These are phyloP conservation scores for Cutaneotrichosporon dermatis DNA, from an alignment of 1,284 basidiomycete species.

Conservation along the genomic window DNA sequence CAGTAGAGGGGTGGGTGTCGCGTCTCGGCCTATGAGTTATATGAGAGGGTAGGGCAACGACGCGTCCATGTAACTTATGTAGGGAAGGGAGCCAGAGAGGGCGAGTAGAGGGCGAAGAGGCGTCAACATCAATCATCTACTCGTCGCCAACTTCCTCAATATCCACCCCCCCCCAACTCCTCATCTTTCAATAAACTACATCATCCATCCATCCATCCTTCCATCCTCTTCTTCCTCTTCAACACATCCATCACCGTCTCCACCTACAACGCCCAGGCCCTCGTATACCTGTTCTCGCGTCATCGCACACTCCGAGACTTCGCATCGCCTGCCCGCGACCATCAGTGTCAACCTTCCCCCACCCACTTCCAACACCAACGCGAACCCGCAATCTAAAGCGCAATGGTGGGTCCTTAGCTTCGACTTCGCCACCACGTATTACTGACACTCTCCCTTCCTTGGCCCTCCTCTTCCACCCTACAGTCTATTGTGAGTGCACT, in stretches of 20 bases:
- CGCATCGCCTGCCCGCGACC: too few species aligned
- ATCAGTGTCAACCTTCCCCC: too few species aligned
- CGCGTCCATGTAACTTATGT: too few species aligned
- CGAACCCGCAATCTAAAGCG: not conserved
- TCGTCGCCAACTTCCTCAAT: too few species aligned
- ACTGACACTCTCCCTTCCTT: not conserved
- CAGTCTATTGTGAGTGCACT: constrained; percentile 40
- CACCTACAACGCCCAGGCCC: too few species aligned
- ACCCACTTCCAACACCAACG: not conserved
- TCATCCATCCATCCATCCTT: not conserved
- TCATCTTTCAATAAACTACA: not conserved
- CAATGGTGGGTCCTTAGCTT: constrained; percentile 6
- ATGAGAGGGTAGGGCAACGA: too few species aligned
- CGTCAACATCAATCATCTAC: not conserved
- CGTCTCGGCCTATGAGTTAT: too few species aligned
- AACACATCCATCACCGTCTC: too few species aligned
- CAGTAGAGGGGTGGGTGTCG: too few species aligned
- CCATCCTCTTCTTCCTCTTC: not conserved
- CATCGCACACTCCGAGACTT: too few species aligned
- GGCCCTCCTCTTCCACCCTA: not conserved
- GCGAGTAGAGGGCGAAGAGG: not conserved
- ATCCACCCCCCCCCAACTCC: not conserved
- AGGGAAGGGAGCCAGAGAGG: not conserved
- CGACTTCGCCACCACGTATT: too few species aligned
- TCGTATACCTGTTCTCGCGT: too few species aligned